Percentiles rank a stretch among this genome's conserved stretches.
These are phyloP conservation scores for Zymoseptoria brevis DNA, from an alignment of 2,329 filamentous ascomycete genomes.

Conservation along the genomic window DNA sequence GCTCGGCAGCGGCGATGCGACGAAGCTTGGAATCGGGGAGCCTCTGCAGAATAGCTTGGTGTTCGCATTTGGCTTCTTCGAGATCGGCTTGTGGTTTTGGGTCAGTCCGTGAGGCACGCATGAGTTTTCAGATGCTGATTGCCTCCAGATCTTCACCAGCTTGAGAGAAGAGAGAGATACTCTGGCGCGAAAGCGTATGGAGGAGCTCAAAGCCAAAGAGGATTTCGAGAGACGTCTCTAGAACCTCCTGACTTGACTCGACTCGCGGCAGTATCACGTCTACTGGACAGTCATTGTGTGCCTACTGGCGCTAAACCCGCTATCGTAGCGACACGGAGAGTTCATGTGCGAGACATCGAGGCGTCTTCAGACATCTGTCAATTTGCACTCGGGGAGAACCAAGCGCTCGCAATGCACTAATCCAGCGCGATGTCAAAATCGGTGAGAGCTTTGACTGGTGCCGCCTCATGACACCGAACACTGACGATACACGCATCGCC, in stretches of 20 bases:
- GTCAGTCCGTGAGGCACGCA: constrained; percentile 33
- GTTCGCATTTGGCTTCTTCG: constrained; percentile 77
- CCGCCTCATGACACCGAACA: not conserved
- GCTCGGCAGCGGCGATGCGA: constrained; percentile 27
- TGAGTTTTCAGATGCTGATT: not conserved
- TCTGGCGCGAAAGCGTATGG: constrained; percentile 26
- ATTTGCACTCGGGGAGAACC: not conserved
- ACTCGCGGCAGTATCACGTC: not conserved
- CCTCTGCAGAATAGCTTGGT: constrained; percentile 74
- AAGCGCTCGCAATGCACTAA: not conserved
- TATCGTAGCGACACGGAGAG: not conserved
- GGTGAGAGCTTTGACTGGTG: not conserved
- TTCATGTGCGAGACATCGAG: not conserved
- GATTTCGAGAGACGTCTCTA: constrained; percentile 13
- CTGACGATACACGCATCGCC: not conserved
- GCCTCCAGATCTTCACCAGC: constrained; percentile 50
- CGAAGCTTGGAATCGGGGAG: constrained; percentile 38
- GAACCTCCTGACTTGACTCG: constrained; percentile 1
- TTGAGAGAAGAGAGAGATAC: constrained; percentile 55
- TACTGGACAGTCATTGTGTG: not conserved
- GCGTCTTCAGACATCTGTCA: not conserved
- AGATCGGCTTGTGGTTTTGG: constrained; percentile 85
- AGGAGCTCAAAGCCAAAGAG: constrained; percentile 31
- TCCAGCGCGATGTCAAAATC: not conserved
- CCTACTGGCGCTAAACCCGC: not conserved